phyloP scores from a whole-genome alignment of 805 yeast species.

The Metschnikowia gelsemii region DNA sequence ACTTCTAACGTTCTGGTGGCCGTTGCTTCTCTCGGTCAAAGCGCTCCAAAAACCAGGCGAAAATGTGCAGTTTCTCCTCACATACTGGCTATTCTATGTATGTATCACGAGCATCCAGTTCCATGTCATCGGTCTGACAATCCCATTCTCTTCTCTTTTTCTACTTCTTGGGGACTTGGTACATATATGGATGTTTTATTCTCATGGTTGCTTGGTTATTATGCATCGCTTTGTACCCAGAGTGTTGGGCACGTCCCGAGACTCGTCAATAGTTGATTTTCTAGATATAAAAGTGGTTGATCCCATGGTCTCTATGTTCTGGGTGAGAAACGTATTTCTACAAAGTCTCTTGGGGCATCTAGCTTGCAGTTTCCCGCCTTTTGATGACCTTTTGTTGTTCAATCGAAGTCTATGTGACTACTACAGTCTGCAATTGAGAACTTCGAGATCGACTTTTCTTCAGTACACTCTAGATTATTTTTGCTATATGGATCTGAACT shows the following conservation, averaged over 20 bases:
- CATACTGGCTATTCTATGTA: slow-evolving; percentile 16
- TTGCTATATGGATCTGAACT: slow-evolving; percentile 15
- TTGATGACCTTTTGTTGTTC: slow-evolving; percentile 13
- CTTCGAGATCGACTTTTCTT: slow-evolving; percentile 7
- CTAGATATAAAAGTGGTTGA: slow-evolving; percentile 8
- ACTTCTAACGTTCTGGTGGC: slow-evolving; percentile 16
- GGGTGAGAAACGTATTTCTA: slow-evolving; percentile 10
- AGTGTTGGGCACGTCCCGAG: background rate
- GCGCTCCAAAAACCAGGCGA: slow-evolving; percentile 11
- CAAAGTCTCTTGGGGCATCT: slow-evolving; percentile 5
- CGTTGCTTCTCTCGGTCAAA: slow-evolving; percentile 13
- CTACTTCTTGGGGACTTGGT: slow-evolving; percentile 7
- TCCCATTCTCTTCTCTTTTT: slow-evolving; percentile 6
- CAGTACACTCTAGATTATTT: slow-evolving; percentile 12
- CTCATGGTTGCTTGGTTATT: slow-evolving; percentile 17
- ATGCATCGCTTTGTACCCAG: slow-evolving; percentile 12
- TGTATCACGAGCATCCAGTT: slow-evolving; percentile 7
- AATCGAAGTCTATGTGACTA: slow-evolving; percentile 10
- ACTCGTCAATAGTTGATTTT: slow-evolving; percentile 1
- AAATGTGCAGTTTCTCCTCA: slow-evolving; percentile 13
- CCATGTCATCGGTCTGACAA: background rate
- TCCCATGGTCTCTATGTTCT: slow-evolving; percentile 8
- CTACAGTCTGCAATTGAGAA: slow-evolving; percentile 1
- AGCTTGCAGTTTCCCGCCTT: slow-evolving; percentile 1
- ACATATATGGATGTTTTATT: slow-evolving; percentile 18